Evolutionary conservation across 306 rosid genomes (phyloP), one percentile per base, ranked within the genome.

Genomic region (Cyclanthera cordifolia): DNA sequence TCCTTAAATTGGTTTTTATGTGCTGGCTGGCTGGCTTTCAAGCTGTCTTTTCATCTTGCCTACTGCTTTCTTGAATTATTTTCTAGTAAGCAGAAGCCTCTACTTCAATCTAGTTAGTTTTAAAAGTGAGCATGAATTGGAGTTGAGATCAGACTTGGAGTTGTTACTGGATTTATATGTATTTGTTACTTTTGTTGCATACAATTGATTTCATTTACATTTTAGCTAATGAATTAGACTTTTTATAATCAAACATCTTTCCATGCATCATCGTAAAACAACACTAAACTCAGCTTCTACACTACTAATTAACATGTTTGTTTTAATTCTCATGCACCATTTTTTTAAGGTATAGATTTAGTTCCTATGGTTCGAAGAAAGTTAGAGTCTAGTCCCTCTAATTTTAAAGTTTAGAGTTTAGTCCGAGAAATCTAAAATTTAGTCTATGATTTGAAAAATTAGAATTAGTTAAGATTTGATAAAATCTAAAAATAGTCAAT

Each of bases 81-180:
- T 70, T 78, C 69, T 80, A 70, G 78, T 78, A 81, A 74, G 80
- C 84, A 71, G 84, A 74, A 79, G 67, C 82, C 84, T 66, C 77
- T 19, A 67, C 77, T 78, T 80, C 66, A 82, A 80, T 82, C 81
- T 78, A 70, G 80, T 85, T 72, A 82, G 79, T 83, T 80, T 69
- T 85, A 23, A 79, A 66, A 77, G 84, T 84, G 82, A 71, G 71
- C 55, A 66, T 66, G 32, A 27, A 46, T 66, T 61, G 50, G 68
- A 66, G 55, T 45, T 24, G 71, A 37, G 70, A 65, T 24, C 52
- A 25, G 70, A 65, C 52, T 80, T 74, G 74, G 84, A 79, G 70
- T 85, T 83, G 49, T 69, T 76, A 74, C 70, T 52, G 20, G 8
- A 59, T 46, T 58, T 7, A 72, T 25, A 74, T 84, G 77, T 76